Base-by-base conservation (phyloP, 768 basidiomycete genomes). In the Termitomyces sp. region DNA sequence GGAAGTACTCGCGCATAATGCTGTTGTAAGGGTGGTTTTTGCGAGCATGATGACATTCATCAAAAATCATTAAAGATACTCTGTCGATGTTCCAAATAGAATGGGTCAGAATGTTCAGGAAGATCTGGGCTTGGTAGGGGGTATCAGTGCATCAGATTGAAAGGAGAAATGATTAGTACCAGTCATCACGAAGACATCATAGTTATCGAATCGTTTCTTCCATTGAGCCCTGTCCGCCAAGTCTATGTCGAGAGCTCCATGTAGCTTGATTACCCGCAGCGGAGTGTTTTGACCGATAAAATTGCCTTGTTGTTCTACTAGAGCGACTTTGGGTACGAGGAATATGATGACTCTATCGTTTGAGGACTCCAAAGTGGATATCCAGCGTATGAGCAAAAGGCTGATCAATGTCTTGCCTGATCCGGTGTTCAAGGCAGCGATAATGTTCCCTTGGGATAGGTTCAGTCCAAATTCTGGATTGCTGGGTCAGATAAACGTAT, bases 171-270 rank as follows among this genome's bases (percentile, higher is more conserved):
- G n/a, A n/a, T 10, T 3, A 49, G 23, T 68, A 91, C 89, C 84
- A 11, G 94, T 94, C 84, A 93, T 89, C 2, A 96, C 90, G 53
- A 92, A 77, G 7, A 94, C 86, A 66, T 94, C 90, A 39, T 83
- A 71, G 6, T 73, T 67, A 53, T 78, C 72, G 48, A 94, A 83
- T 52, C 84, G 78, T 35, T 73, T 73, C 60, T 70, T 76, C 92
- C 91, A 94, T 46, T 77, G 77, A 12, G 62, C 61, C 50, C 84
- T 73, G 63, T 94, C 83, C 40, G 85, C 81, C 55, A 89, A 76
- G 60, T 88, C 84, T 50, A 90, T 73, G n/a, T 86, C 84, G 38
- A 86, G 73, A 7, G 82, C 80, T 16, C 92, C 93, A 57, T 84
- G 81, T 25, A 91, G 78, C 62, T 85, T 85, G 27, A 77, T 70